Evolutionary conservation across 2,329 filamentous ascomycete genomes (phyloP).

Genomic region (Diatrype stigma): DNA sequence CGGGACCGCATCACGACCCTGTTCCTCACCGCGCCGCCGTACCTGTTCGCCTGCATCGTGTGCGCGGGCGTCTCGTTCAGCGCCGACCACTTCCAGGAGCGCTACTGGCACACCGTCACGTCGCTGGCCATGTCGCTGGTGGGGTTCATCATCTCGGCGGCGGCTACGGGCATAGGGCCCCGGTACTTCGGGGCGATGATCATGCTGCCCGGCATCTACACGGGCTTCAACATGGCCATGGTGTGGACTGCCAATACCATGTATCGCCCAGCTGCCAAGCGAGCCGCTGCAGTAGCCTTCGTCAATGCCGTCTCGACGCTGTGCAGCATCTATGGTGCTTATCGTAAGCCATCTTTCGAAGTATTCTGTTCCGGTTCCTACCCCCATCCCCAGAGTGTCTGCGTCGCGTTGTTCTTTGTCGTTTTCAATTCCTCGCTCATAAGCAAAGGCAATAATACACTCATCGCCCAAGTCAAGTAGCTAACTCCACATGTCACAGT

Average conservation of each 20-base stretch:
- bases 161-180: constrained; percentile 11
- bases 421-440: no score
- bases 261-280: constrained; percentile 15
- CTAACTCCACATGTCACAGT: constrained; percentile 1
- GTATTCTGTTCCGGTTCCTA: no score
- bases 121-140: constrained; percentile 17
- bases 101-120: constrained; percentile 32
- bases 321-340: constrained; percentile 21
- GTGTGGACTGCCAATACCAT: constrained; percentile 21
- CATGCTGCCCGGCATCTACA: constrained; percentile 20
- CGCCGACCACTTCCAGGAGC: constrained; percentile 34
- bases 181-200: constrained; percentile 17
- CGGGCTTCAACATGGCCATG: constrained; percentile 20
- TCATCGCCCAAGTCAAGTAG: no score
- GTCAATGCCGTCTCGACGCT: constrained; percentile 20
- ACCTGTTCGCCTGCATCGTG: constrained; percentile 21
- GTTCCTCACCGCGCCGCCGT: constrained; percentile 28
- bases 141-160: constrained; percentile 19
- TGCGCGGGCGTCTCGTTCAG: constrained; percentile 31
- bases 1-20: constrained; percentile 19
- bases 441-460: no score
- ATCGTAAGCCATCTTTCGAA: constrained; percentile 1
- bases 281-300: constrained; percentile 15
- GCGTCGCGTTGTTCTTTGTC: no score
- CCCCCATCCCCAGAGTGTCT: no score